A percentile compares a stretch with the other conserved stretches of the same genome.
Evolutionary conservation across 257 asterid species (phyloP).

Genomic region (Solanum appendiculatum): DNA sequence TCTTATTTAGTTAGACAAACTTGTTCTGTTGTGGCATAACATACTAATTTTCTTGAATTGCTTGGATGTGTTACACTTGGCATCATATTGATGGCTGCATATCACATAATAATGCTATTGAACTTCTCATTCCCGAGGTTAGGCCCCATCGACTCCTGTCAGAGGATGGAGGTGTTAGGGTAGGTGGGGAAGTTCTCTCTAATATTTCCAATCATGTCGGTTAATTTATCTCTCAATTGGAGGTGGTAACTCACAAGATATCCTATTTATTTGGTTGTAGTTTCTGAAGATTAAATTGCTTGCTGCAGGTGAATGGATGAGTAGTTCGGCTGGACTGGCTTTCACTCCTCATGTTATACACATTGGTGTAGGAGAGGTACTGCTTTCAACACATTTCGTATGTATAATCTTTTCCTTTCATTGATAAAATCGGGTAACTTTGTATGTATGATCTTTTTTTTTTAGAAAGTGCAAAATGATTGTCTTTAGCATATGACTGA

Average conservation of each 20-base stretch:
- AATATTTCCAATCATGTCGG: background rate
- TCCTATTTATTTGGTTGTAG: background rate
- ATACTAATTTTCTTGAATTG: background rate
- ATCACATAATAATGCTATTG: background rate
- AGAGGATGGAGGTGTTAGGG: background rate
- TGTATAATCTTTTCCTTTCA: background rate
- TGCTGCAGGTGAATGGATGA: constrained; percentile 42
- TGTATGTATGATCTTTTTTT: background rate
- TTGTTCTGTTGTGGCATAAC: background rate
- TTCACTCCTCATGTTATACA: constrained; percentile 34
- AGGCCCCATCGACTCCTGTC: background rate
- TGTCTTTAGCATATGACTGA: background rate
- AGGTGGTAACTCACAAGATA: background rate
- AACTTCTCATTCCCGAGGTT: background rate
- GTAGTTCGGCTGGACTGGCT: constrained; percentile 36
- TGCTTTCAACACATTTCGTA: background rate
- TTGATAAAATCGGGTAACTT: background rate
- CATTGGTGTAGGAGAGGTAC: constrained; percentile 30
- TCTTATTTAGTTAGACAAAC: background rate
- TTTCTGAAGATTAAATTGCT: background rate
- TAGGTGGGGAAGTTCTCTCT: background rate
- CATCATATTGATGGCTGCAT: background rate
- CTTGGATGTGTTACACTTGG: background rate
- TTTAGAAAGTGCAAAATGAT: background rate
- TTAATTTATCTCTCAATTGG: background rate